Percentiles rank a stretch among this genome's conserved stretches.
Conservation (phyloP, 805 yeast genomes). For the Cyberlindnera nakhonratchasimensis region DNA sequence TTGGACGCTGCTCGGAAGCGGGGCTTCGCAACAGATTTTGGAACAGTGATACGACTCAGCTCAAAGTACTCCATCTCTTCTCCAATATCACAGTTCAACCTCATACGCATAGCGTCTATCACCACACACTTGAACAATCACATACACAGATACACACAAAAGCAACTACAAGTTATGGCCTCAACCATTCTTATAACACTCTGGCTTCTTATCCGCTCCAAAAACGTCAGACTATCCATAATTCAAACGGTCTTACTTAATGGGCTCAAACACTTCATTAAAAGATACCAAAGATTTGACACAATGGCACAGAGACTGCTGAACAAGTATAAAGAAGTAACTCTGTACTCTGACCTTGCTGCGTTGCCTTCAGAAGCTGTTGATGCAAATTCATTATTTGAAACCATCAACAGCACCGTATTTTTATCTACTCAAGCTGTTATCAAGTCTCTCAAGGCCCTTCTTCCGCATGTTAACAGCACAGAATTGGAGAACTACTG, state of each 20-base stretch:
- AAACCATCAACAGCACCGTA: constrained; percentile 31
- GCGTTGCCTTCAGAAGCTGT: neutral
- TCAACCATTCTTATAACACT: constrained; percentile 7
- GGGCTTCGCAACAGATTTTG: constrained; percentile 7
- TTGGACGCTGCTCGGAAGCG: neutral
- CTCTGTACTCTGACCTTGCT: constrained; percentile 20
- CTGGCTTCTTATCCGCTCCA: constrained; percentile 9
- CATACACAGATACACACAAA: neutral
- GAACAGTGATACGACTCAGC: neutral
- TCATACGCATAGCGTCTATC: neutral
- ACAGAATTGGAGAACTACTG: constrained; percentile 39
- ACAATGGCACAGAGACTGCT: constrained; percentile 27
- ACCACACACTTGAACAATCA: constrained; percentile 2
- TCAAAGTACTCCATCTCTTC: constrained; percentile 5
- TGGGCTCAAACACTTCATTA: constrained; percentile 19
- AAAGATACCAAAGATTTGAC: constrained; percentile 27
- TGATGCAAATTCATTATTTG: constrained; percentile 10
- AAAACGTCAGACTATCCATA: constrained; percentile 5
- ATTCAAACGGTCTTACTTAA: constrained; percentile 17
- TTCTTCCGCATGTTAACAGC: constrained; percentile 30
- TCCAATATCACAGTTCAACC: neutral
- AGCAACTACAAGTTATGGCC: constrained; percentile 1
- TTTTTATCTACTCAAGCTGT: constrained; percentile 32
- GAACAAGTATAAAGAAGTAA: constrained; percentile 30
- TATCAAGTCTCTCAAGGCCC: constrained; percentile 24